Evolutionary conservation across 2,329 filamentous ascomycete species (phyloP).

Genomic region (Aspergillus luchuensis): DNA sequence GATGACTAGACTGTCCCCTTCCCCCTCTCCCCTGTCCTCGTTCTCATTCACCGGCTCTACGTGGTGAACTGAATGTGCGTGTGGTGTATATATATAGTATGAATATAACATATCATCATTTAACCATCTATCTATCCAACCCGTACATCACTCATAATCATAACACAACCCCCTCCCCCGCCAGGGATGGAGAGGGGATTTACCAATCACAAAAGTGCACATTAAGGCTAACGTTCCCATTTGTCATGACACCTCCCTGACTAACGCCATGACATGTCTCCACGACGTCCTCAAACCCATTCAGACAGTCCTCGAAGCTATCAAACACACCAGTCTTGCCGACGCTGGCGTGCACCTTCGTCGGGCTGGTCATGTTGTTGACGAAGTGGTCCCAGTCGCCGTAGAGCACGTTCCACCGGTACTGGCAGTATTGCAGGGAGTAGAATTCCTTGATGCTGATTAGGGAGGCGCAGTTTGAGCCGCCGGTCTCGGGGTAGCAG

Average conservation of each 20-base stretch:
- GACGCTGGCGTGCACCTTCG: not conserved
- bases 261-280: not conserved
- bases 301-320: conserved; percentile 1
- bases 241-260: not conserved
- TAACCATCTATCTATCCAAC: not conserved
- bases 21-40: not conserved
- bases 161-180: not conserved
- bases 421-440: conserved; percentile 3
- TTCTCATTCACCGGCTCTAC: too few relatives aligned
- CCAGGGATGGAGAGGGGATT: not conserved
- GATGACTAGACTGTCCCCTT: conserved; percentile 2
- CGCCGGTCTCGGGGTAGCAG: not conserved
- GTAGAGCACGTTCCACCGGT: conserved; percentile 7
- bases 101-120: not conserved
- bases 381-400: conserved; percentile 5
- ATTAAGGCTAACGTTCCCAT: conserved; percentile 1
- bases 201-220: conserved; percentile 1
- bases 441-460: conserved; percentile 5
- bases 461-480: not conserved
- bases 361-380: not conserved
- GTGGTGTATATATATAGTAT: too few relatives aligned
- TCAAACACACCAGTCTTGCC: not conserved
- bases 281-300: conserved; percentile 1
- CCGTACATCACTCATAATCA: not conserved
- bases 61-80: too few relatives aligned